Base-by-base conservation (phyloP, 2,329 filamentous ascomycete genomes). In the Cercospora janseana region DNA sequence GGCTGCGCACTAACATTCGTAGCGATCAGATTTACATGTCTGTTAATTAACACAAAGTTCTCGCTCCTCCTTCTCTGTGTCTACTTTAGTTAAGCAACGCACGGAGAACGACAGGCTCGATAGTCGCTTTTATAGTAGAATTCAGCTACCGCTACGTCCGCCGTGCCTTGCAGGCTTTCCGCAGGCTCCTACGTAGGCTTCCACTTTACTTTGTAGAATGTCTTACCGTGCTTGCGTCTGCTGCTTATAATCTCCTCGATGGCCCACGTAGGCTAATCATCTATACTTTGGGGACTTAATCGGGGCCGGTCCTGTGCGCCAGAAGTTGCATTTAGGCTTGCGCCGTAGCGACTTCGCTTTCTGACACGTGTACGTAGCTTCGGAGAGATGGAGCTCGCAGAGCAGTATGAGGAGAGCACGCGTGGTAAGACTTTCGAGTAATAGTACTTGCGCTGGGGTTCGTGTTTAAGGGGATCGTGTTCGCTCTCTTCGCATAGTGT, bases 351-450 rank as follows among this genome's bases (percentile, higher is more conserved):
- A 42, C 12, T 42, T 16, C 27, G 38, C 38, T 42, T 42, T 42
- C 23, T 42, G 13, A 13, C 23, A 42, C 38, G 38, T 42, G 8
- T 42, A 13, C 38, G 38, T 28, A 6, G 38, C 24, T 12, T 28
- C 38, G 21, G 38, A 42, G 38, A 42, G 38, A 42, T 42, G 4
- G 38, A 42, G 21, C 38, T 42, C 38, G 38, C 13, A 42, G 38
- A 42, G 38, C 38, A 13, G 16, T 42, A 9, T 42, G 13, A 23
- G 38, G 15, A 9, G 12, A 13, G 23, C 38, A 28, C 23, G 23
- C 26, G 38, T 42, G 6, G 38, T 42, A 42, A 42, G 38, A 28
- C 38, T 42, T 42, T 42, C 38, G 38, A 42, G 38, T 23, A 13
- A 21, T 27, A 10, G 13, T 42, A 6, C 13, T 21, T 9, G 27